These are phyloP conservation scores for Ensete glaucum DNA, from an alignment of 176 grass and related monocot genomes.

Conservation along the genomic window DNA sequence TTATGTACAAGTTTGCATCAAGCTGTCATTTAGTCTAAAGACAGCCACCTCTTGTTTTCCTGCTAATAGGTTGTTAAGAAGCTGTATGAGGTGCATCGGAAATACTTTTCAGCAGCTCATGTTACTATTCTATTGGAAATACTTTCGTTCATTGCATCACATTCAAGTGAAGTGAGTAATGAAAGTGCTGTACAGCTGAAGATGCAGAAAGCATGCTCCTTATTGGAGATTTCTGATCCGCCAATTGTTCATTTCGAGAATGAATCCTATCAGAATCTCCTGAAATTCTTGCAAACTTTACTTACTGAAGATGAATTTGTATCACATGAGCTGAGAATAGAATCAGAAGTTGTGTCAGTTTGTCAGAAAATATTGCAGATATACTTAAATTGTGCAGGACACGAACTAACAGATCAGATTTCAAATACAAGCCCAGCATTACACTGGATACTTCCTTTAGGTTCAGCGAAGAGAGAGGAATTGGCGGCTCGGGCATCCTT, in stretches of 20 bases:
- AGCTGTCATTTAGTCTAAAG: background rate
- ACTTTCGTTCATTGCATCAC: constrained; percentile 55
- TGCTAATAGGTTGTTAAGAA: constrained; percentile 61
- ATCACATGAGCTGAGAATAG: constrained; percentile 54
- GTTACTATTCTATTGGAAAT: constrained; percentile 67
- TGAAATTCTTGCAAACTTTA: constrained; percentile 78
- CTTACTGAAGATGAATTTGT: constrained; percentile 48
- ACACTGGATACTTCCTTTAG: constrained; percentile 48
- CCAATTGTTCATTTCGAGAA: constrained; percentile 84
- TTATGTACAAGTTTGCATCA: background rate
- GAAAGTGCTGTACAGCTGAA: constrained; percentile 47
- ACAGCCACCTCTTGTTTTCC: constrained; percentile 18
- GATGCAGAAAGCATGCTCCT: constrained; percentile 65
- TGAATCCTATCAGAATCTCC: constrained; percentile 72
- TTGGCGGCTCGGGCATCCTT: constrained; percentile 61
- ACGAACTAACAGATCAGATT: constrained; percentile 29
- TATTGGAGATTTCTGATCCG: constrained; percentile 78
- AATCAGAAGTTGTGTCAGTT: constrained; percentile 47
- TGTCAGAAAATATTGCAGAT: constrained; percentile 63
- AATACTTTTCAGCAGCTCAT: constrained; percentile 49
- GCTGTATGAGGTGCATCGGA: constrained; percentile 52
- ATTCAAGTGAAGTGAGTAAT: constrained; percentile 61
- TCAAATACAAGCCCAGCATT: constrained; percentile 21
- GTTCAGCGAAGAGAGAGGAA: constrained; percentile 64
- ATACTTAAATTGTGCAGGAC: constrained; percentile 67